A percentile compares a stretch with the other conserved stretches of the same genome.
Conservation (phyloP, 768 basidiomycete species). For the Leccinum subtestaceum region DNA sequence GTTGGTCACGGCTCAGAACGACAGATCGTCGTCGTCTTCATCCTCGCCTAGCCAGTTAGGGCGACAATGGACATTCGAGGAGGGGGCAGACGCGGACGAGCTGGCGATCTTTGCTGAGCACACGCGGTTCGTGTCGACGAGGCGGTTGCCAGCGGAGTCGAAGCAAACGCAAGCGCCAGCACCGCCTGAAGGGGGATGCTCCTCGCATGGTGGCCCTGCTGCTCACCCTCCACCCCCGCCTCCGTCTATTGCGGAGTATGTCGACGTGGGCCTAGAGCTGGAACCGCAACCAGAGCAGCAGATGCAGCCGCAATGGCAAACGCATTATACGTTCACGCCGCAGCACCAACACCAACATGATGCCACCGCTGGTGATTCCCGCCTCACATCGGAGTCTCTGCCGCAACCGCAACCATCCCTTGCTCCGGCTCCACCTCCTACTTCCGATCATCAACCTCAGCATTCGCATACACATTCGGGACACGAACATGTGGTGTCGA, state of each 20-base stretch:
- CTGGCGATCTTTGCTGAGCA: slow-evolving; percentile 68
- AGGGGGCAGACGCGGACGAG: slow-evolving; percentile 57
- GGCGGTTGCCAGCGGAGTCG: slow-evolving; percentile 28
- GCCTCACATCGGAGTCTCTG: background rate
- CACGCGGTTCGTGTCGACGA: slow-evolving; percentile 56
- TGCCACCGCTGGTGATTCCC: slow-evolving; percentile 5
- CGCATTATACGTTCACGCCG: slow-evolving; percentile 28
- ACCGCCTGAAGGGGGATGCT: background rate
- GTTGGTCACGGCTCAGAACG: slow-evolving; percentile 41
- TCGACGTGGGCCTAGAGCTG: background rate
- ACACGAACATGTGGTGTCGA: slow-evolving; percentile 17
- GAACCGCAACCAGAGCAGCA: slow-evolving; percentile 6
- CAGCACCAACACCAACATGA: slow-evolving; percentile 9
- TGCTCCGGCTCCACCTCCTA: background rate
- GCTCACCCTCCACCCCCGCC: background rate
- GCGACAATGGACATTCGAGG: slow-evolving; percentile 50
- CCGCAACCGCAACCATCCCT: background rate
- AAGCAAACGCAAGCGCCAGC: slow-evolving; percentile 3
- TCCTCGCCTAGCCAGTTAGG: slow-evolving; percentile 26
- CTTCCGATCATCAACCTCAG: background rate
- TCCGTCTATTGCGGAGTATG: slow-evolving; percentile 6
- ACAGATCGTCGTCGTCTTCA: slow-evolving; percentile 20
- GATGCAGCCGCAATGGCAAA: slow-evolving; percentile 17
- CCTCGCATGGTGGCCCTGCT: background rate
- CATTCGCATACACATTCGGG: slow-evolving; percentile 7